Evolutionary conservation across 2,329 filamentous ascomycete species (phyloP).

Genomic region (Pyrenophora graminea): DNA sequence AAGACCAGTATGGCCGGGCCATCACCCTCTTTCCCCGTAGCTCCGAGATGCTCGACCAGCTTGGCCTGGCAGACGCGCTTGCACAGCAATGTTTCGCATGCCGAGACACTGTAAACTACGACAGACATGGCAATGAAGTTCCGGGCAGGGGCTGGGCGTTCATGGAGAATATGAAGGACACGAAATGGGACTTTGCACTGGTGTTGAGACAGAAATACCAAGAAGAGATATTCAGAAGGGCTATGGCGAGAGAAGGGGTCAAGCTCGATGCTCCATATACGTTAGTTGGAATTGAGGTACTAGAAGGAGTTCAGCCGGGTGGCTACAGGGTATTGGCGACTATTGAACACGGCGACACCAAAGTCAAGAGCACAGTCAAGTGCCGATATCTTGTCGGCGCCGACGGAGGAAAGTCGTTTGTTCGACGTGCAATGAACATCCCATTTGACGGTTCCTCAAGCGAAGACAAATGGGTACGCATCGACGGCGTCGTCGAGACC

Average conservation of each 20-base stretch:
- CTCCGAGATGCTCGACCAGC: constrained; percentile 58
- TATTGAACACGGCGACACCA: constrained; percentile 35
- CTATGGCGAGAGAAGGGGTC: constrained; percentile 45
- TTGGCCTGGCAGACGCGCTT: constrained; percentile 55
- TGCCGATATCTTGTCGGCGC: constrained; percentile 58
- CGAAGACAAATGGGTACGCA: constrained; percentile 59
- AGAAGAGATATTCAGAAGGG: constrained; percentile 57
- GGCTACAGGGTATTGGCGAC: constrained; percentile 36
- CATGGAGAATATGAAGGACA: constrained; percentile 59
- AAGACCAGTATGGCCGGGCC: constrained; percentile 59
- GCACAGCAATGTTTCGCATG: constrained; percentile 59
- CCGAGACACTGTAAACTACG: constrained; percentile 56
- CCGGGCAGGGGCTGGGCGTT: constrained; percentile 57
- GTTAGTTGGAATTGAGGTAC: constrained; percentile 46
- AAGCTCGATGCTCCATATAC: constrained; percentile 44
- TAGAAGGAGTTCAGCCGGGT: constrained; percentile 36
- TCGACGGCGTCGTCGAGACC: constrained; percentile 57
- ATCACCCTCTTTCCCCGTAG: constrained; percentile 60
- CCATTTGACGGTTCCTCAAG: constrained; percentile 56
- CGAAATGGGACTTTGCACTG: constrained; percentile 57
- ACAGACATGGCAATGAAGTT: constrained; percentile 52
- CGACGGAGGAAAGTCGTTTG: constrained; percentile 57
- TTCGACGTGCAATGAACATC: constrained; percentile 53
- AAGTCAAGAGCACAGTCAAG: constrained; percentile 33
- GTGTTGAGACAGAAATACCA: constrained; percentile 61